Evolutionary conservation across 805 yeast genomes (phyloP), one percentile per base, ranked within the genome.

Genomic region (Sungouiella blattae): DNA sequence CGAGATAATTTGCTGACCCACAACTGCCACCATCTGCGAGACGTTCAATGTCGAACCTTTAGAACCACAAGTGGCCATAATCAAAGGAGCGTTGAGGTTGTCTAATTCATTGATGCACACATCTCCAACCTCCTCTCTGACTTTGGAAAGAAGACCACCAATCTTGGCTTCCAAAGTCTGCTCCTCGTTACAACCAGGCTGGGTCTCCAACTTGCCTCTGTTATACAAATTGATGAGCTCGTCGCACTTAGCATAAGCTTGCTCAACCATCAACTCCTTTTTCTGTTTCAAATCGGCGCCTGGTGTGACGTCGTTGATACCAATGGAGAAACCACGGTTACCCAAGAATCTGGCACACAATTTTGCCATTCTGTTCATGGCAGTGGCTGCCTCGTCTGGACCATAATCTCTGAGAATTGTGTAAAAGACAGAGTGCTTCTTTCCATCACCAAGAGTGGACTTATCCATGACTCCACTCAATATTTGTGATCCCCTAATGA

Each of bases 351-450:
- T 72, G 1, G 99, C 98, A 72, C 98, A 89, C 50, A 94, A 65
- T 64, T 94, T 94, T n/a, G 99, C 96, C 98, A 93, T 89, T 58
- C 98, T 73, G 62, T 94, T 91, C 98, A 93, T 93, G 5, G 98
- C 96, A 17, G 67, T 69, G 3, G 96, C 96, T 1, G 98, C 98
- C 50, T 84, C 96, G 47, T 80, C 83, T 5, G 98, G 85, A n/a
- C 99, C 98, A 58, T 83, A 89, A 58, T 93, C 99, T 64, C 98
- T 74, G 41, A 93, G 65, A 46, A 93, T 93, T 0, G 97, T 87
- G 57, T 94, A 93, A 54, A 93, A 93, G 0, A 93, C 95, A 5
- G 97, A 88, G 55, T 87, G 94, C 60, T 93, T 93, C 59, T 94
- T 93, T 64, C 99, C 99, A 62, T 93, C 99, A 52, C 99, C 99